Conservation (phyloP, 352 stramenopile species). For the Pythium oligandrum region DNA sequence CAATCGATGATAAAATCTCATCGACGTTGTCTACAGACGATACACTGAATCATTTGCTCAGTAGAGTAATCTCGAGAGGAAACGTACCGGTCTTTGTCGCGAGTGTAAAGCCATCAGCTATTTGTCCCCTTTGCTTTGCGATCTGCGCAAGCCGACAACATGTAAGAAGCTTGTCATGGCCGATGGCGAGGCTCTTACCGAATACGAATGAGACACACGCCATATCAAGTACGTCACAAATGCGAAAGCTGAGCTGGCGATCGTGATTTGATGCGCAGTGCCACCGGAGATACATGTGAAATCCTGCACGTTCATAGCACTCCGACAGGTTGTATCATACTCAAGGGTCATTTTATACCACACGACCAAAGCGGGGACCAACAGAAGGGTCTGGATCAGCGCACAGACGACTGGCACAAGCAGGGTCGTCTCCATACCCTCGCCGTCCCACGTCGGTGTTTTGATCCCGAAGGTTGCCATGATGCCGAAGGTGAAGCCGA, state of each 20-base stretch:
- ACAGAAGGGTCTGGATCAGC: constrained; percentile 30
- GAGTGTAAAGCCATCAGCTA: constrained; percentile 68
- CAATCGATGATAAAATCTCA: constrained; percentile 60
- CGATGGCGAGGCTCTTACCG: constrained; percentile 23
- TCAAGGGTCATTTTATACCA: constrained; percentile 55
- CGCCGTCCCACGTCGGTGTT: constrained; percentile 70
- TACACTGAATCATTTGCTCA: not conserved
- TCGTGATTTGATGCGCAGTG: constrained; percentile 28
- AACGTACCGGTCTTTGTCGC: constrained; percentile 50
- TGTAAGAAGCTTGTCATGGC: not conserved
- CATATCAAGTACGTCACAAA: constrained; percentile 47
- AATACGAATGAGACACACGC: constrained; percentile 55
- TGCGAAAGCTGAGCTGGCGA: constrained; percentile 41
- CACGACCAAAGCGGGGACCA: constrained; percentile 45
- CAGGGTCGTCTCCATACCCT: constrained; percentile 56
- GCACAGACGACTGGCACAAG: constrained; percentile 47
- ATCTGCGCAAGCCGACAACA: not conserved
- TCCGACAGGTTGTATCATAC: constrained; percentile 41
- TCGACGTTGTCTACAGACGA: constrained; percentile 53
- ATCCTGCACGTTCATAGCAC: constrained; percentile 37
- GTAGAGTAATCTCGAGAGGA: not conserved
- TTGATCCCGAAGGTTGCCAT: constrained; percentile 53
- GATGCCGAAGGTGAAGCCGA: constrained; percentile 47
- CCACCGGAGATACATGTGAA: constrained; percentile 52
- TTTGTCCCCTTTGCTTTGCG: constrained; percentile 28